Conservation (phyloP, 495 filamentous ascomycete genomes). For the Trichoderma asperelloides region DNA sequence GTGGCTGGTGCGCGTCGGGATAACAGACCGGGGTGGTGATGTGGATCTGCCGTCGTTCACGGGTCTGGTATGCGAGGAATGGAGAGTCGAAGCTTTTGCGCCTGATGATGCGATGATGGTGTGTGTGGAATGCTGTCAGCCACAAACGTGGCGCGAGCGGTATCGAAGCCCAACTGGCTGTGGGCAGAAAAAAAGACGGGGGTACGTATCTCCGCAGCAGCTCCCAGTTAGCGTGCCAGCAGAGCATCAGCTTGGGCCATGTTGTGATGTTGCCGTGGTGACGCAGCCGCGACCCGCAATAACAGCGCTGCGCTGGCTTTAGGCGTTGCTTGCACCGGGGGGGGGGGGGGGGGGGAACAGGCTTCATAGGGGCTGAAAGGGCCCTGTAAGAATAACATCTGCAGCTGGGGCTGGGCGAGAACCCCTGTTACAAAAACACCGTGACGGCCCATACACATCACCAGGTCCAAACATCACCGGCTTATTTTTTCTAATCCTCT, state of each 20-base stretch:
- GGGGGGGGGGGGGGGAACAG: neutral
- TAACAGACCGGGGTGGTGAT: neutral
- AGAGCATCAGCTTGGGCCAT: neutral
- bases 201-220: neutral
- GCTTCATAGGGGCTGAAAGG: neutral
- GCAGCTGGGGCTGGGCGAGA: neutral
- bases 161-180: neutral
- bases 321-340: neutral
- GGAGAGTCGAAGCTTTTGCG: no score
- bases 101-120: neutral
- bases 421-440: slow-evolving; percentile 9
- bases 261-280: slow-evolving; percentile 9
- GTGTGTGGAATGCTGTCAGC: neutral
- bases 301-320: slow-evolving; percentile 7
- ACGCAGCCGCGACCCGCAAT: neutral
- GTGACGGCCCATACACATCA: slow-evolving; percentile 5
- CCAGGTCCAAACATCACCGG: neutral
- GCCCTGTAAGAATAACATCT: slow-evolving; percentile 8
- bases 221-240: neutral
- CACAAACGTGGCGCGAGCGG: slow-evolving; percentile 1
- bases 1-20: neutral
- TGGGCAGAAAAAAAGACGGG: neutral
- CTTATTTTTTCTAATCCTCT: neutral
- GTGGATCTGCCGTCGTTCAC: neutral
- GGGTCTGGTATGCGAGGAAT: no score